Conservation (phyloP, 345 rosid genomes). For the Arabidopsis arenosa region DNA sequence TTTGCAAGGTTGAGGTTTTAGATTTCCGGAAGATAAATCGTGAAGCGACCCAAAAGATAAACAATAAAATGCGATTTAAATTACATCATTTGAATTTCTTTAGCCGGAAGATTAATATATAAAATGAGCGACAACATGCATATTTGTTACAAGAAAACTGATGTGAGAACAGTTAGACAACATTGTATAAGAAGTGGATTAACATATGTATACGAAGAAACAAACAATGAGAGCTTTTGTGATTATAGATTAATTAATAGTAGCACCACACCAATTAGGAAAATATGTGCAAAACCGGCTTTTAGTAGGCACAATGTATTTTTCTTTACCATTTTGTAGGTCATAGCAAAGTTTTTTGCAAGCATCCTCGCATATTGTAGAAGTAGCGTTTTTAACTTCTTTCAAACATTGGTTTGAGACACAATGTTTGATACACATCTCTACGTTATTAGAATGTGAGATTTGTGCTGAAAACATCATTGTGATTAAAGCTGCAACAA, state of each 20-base stretch:
- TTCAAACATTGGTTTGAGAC: neutral
- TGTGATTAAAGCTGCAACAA: neutral
- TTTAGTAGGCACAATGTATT: neutral
- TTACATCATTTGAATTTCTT: neutral
- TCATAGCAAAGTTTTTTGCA: conserved; percentile 28
- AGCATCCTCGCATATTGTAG: neutral
- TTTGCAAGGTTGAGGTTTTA: neutral
- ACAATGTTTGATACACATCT: conserved; percentile 2
- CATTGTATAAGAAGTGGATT: neutral
- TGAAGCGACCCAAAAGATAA: neutral
- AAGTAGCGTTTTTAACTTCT: neutral
- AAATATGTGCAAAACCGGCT: neutral
- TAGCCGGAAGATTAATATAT: neutral
- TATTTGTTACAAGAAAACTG: neutral
- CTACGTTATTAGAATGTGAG: neutral
- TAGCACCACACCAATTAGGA: neutral
- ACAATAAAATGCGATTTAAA: neutral
- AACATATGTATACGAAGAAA: neutral
- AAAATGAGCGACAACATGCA: neutral
- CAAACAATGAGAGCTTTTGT: neutral
- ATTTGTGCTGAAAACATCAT: conserved; percentile 11
- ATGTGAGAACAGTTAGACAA: neutral
- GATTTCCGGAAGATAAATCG: neutral
- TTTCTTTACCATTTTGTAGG: neutral
- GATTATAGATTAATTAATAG: neutral